These are phyloP conservation scores for Ambrosia trifida DNA, from an alignment of 129 eudicot genomes.

Conservation along the genomic window DNA sequence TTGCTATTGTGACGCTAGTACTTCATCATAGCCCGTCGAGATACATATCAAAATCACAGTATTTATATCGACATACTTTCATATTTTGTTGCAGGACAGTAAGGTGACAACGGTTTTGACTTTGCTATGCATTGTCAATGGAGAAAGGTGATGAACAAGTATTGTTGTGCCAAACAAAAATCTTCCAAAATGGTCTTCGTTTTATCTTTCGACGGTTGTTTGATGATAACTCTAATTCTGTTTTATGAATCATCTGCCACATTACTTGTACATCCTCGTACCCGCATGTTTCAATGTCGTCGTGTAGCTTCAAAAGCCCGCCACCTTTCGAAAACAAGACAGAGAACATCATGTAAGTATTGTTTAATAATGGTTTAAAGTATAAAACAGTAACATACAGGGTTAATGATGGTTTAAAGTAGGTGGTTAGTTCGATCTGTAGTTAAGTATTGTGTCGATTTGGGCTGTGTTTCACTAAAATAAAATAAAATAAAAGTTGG, in stretches of 20 bases:
- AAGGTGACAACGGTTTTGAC: constrained; percentile 22
- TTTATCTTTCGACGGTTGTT: constrained; percentile 44
- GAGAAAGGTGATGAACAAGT: constrained; percentile 44
- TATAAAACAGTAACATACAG: too few species aligned
- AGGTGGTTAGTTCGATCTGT: not conserved
- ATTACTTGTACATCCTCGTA: constrained; percentile 84
- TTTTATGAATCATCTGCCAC: constrained; percentile 87
- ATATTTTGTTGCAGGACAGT: constrained; percentile 38
- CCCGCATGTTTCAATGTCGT: constrained; percentile 82
- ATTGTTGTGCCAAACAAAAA: constrained; percentile 55
- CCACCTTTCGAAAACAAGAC: constrained; percentile 39
- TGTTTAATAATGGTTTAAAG: too few species aligned
- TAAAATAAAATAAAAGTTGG: not conserved
- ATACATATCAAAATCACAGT: constrained; percentile 32
- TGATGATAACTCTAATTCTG: constrained; percentile 54
- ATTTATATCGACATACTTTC: not conserved
- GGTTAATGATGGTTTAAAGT: not conserved
- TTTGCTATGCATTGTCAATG: constrained; percentile 41
- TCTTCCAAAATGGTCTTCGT: constrained; percentile 57
- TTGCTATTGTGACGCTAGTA: constrained; percentile 18
- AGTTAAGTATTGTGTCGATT: too few species aligned
- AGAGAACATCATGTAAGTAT: not conserved
- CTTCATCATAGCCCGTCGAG: constrained; percentile 25
- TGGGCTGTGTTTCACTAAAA: not conserved
- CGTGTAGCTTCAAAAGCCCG: constrained; percentile 69